Percentiles rank a stretch among this genome's conserved stretches.
These are phyloP conservation scores for Zizania latifolia DNA, from an alignment of 176 grass and related monocot species.

Conservation along the genomic window DNA sequence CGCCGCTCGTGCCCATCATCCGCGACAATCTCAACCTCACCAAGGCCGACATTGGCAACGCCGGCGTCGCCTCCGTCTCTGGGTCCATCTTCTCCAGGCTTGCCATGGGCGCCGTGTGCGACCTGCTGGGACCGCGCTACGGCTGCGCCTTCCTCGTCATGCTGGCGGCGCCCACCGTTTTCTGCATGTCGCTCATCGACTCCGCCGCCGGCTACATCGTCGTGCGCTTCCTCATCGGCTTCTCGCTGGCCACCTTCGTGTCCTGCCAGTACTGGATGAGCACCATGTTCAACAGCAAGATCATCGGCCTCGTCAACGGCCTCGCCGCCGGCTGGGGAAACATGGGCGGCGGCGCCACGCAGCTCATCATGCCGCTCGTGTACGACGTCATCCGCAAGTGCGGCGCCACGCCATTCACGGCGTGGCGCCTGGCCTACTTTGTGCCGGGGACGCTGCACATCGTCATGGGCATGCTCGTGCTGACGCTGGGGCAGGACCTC, in stretches of 20 bases:
- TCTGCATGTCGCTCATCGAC: slow-evolving; percentile 67
- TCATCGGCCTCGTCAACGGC: slow-evolving; percentile 63
- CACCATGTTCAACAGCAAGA: slow-evolving; percentile 93
- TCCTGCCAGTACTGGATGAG: slow-evolving; percentile 93
- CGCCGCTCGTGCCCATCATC: slow-evolving; percentile 74
- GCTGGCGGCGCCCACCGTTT: slow-evolving; percentile 63
- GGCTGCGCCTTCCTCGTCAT: slow-evolving; percentile 82
- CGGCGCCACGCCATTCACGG: slow-evolving; percentile 45
- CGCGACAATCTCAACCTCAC: slow-evolving; percentile 62
- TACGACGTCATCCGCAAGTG: slow-evolving; percentile 58
- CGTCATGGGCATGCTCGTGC: slow-evolving; percentile 58
- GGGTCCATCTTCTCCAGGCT: slow-evolving; percentile 88
- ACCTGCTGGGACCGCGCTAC: slow-evolving; percentile 66
- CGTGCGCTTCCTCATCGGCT: slow-evolving; percentile 70
- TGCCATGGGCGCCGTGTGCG: slow-evolving; percentile 76
- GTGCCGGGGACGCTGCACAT: slow-evolving; percentile 58
- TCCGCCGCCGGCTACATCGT: slow-evolving; percentile 44
- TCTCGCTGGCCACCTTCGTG: slow-evolving; percentile 76
- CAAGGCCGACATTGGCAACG: slow-evolving; percentile 82
- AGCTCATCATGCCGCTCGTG: slow-evolving; percentile 85
- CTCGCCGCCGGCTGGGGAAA: slow-evolving; percentile 66
- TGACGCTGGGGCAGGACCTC: slow-evolving; percentile 73
- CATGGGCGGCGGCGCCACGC: slow-evolving; percentile 90
- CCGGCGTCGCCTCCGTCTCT: slow-evolving; percentile 74
- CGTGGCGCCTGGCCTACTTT: slow-evolving; percentile 82